phyloP scores from a whole-genome alignment of 257 asterid species.

The Eucommia ulmoides region DNA sequence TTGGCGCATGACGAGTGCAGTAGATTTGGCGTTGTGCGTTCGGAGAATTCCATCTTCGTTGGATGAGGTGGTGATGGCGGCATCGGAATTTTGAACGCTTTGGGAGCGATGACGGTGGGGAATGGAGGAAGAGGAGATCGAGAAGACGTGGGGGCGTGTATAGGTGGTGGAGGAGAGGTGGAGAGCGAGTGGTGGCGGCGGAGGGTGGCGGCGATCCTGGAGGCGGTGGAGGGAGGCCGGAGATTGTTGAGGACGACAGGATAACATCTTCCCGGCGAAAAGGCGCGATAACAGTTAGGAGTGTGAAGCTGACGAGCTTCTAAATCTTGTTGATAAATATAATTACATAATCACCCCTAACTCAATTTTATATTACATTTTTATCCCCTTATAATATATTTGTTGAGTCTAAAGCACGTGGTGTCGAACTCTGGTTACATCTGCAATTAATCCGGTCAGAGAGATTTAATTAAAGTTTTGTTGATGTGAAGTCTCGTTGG shows the following conservation, averaged over 20 bases:
- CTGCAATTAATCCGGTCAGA: too few relatives aligned
- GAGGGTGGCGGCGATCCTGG: conserved; percentile 17
- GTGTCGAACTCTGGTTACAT: too few relatives aligned
- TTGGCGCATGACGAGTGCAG: conserved; percentile 54
- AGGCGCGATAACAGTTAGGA: too few relatives aligned
- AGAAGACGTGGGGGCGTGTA: conserved; percentile 8
- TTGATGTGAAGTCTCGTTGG: too few relatives aligned
- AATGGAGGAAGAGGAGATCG: conserved; percentile 20
- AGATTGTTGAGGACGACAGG: conserved; percentile 33
- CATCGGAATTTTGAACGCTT: conserved; percentile 25
- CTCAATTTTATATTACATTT: too few relatives aligned
- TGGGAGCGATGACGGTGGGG: too few relatives aligned
- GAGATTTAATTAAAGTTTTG: too few relatives aligned
- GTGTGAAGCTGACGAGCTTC: too few relatives aligned
- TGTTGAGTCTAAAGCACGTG: too few relatives aligned
- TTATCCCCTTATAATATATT: too few relatives aligned
- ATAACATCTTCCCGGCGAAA: conserved; percentile 43
- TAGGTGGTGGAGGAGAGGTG: conserved; percentile 10
- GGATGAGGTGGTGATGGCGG: conserved; percentile 6
- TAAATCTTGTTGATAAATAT: too few relatives aligned
- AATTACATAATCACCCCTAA: too few relatives aligned
- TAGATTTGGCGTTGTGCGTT: conserved; percentile 67
- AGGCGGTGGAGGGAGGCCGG: conserved; percentile 33
- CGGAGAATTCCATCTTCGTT: conserved; percentile 23
- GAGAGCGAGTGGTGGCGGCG: conserved; percentile 9